Evolutionary conservation across 75 land plant genomes (phyloP).

Genomic region (Pinus taeda): DNA sequence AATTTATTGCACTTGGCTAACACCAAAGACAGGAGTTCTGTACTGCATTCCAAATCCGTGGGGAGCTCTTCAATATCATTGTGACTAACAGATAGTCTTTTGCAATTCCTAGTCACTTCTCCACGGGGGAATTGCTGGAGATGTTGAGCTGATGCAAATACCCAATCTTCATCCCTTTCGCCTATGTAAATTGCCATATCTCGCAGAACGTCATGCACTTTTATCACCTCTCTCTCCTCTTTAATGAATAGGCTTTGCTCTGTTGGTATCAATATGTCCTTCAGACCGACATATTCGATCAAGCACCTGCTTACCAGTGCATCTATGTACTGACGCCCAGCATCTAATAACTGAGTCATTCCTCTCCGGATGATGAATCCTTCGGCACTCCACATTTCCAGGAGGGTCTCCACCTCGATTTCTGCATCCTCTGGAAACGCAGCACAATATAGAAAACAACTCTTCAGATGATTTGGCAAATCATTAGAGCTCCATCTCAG

Average conservation of each 20-base stretch:
- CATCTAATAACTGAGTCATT: background rate
- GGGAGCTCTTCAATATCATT: background rate
- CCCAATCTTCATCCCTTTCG: no score
- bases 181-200: no score
- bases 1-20: background rate
- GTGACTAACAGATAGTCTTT: background rate
- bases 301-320: background rate
- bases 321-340: background rate
- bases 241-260: no score
- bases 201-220: no score
- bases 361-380: background rate
- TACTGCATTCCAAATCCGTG: background rate
- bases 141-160: no score
- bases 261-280: no score
- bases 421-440: background rate
- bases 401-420: background rate
- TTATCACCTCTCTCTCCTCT: background rate
- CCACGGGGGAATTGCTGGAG: background rate
- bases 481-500: no score
- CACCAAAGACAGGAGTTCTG: background rate
- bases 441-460: conserved; percentile 2
- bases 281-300: background rate
- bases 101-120: background rate
- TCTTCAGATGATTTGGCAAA: background rate
- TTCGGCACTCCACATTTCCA: background rate